Conservation (phyloP, 345 rosid species). For the Citrus mangshanensis region DNA sequence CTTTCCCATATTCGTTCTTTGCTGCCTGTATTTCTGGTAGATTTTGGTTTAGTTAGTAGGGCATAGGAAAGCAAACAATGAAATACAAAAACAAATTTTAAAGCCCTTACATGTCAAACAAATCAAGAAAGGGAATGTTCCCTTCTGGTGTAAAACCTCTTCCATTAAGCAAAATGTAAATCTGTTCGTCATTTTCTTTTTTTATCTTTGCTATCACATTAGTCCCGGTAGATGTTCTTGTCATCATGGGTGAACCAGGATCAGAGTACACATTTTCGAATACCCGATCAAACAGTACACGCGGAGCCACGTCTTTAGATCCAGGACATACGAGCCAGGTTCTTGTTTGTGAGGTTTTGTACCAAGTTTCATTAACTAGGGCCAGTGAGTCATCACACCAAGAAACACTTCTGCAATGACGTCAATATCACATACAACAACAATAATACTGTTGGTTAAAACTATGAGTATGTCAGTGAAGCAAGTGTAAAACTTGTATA, state of each 20-base stretch:
- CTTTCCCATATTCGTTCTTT: conserved; percentile 99
- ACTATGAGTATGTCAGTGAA: conserved; percentile 6
- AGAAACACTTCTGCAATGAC: conserved; percentile 66
- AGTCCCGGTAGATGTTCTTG: conserved; percentile 71
- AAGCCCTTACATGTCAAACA: conserved; percentile 86
- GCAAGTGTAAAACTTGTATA: not conserved
- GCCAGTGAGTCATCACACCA: conserved; percentile 98
- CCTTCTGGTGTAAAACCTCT: conserved; percentile 97
- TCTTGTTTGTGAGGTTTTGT: conserved; percentile 79
- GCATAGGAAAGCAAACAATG: conserved; percentile 7
- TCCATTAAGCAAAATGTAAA: conserved; percentile 77
- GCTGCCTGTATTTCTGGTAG: conserved; percentile 77
- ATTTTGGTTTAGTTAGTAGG: conserved; percentile 25
- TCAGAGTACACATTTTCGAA: conserved; percentile 99
- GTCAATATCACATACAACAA: conserved; percentile 14
- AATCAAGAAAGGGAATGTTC: conserved; percentile 94
- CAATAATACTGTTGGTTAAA: not conserved
- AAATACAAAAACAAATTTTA: not conserved
- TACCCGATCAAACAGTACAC: conserved; percentile 87
- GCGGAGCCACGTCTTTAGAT: conserved; percentile 58
- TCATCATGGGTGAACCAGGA: conserved; percentile 94
- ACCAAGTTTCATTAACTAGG: conserved; percentile 93
- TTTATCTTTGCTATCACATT: conserved; percentile 83
- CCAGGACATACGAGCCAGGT: conserved; percentile 92
- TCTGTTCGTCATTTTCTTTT: conserved; percentile 67